A percentile compares a stretch with the other conserved stretches of the same genome.
phyloP scores from a whole-genome alignment of 2,329 filamentous ascomycete species.

The Monosporascus sp. region DNA sequence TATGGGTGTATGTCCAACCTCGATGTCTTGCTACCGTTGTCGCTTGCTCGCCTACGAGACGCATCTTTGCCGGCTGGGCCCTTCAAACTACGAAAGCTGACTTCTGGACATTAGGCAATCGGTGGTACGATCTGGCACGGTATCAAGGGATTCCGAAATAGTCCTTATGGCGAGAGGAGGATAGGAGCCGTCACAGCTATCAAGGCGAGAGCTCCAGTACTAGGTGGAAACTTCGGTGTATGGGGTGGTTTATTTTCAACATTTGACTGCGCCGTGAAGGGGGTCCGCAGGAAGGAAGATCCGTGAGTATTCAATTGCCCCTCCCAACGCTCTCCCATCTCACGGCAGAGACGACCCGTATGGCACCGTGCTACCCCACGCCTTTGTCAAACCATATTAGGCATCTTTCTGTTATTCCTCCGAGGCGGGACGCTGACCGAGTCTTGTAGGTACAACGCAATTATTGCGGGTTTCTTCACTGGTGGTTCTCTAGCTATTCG shows the following conservation, averaged over 20 bases:
- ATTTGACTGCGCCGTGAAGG: conserved; percentile 96
- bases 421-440: neutral
- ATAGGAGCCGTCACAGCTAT: conserved; percentile 96
- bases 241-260: conserved; percentile 96
- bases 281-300: conserved; percentile 91
- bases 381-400: too few relatives aligned
- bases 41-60: too few relatives aligned
- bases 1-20: conserved; percentile 71
- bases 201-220: conserved; percentile 92
- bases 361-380: too few relatives aligned
- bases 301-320: conserved; percentile 35
- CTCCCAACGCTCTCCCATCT: too few relatives aligned
- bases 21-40: conserved; percentile 1
- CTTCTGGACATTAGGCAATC: conserved; percentile 16
- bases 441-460: conserved; percentile 68
- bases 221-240: conserved; percentile 96
- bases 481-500: conserved; percentile 86
- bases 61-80: too few relatives aligned
- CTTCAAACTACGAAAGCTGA: conserved; percentile 2
- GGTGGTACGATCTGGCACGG: conserved; percentile 26
- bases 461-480: conserved; percentile 95
- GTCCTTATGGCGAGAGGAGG: conserved; percentile 85
- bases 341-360: too few relatives aligned
- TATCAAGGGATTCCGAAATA: conserved; percentile 81
- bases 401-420: neutral